Percentiles rank a stretch among this genome's conserved stretches.
These are phyloP conservation scores for Hyphodiscus sp. DNA, from an alignment of 2,329 filamentous ascomycete genomes.

Conservation along the genomic window DNA sequence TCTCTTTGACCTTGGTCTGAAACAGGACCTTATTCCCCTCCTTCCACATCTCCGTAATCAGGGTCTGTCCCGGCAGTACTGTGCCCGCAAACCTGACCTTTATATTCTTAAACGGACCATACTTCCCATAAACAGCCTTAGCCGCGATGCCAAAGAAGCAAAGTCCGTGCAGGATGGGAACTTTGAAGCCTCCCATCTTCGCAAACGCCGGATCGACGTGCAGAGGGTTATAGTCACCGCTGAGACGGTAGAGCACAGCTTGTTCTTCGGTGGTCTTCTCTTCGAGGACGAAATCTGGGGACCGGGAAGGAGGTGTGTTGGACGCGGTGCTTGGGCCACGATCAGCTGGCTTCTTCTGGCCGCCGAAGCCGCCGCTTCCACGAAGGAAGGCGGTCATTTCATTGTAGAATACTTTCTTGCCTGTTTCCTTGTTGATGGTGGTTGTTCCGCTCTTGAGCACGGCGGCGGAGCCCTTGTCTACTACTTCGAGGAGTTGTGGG, in stretches of 20 bases:
- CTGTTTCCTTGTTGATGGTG: constrained; percentile 77
- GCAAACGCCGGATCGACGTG: constrained; percentile 94
- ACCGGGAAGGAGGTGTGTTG: constrained; percentile 70
- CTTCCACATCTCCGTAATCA: constrained; percentile 92
- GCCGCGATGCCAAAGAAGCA: constrained; percentile 89
- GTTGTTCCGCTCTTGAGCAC: constrained; percentile 74
- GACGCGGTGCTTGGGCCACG: constrained; percentile 73
- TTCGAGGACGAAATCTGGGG: constrained; percentile 77
- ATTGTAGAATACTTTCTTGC: constrained; percentile 94
- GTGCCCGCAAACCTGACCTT: constrained; percentile 88
- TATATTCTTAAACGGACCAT: constrained; percentile 79
- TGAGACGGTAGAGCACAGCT: constrained; percentile 86
- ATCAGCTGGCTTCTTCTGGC: constrained; percentile 68
- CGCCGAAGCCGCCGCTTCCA: constrained; percentile 85
- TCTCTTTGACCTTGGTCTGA: constrained; percentile 86
- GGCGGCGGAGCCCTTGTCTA: constrained; percentile 91
- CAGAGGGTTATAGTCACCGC: constrained; percentile 91
- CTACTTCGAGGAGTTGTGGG: constrained; percentile 81
- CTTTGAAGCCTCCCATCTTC: constrained; percentile 91
- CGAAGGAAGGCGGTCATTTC: constrained; percentile 90
- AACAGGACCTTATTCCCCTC: constrained; percentile 74
- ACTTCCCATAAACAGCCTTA: constrained; percentile 83
- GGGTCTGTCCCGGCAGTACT: constrained; percentile 81
- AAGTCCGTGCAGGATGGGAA: constrained; percentile 91
- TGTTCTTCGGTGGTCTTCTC: constrained; percentile 84